Evolutionary conservation across 805 yeast species (phyloP).

Genomic region (Cyberlindnera subsufficiens): DNA sequence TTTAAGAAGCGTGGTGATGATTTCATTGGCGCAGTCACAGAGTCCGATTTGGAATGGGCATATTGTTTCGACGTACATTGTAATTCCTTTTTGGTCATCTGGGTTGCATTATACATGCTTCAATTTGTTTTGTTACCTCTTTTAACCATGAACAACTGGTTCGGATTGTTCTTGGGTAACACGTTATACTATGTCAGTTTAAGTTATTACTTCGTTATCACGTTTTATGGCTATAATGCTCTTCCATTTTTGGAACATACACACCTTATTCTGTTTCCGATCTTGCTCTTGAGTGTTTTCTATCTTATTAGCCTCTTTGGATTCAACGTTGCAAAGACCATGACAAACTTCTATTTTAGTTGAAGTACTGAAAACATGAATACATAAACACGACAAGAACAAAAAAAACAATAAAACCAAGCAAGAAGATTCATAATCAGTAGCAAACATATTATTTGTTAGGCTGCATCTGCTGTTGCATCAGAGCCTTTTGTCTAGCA

Average conservation of each 20-base stretch:
- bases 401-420: not conserved
- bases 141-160: conserved; percentile 55
- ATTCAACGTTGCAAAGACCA: conserved; percentile 64
- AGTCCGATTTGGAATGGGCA: conserved; percentile 73
- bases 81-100: conserved; percentile 76
- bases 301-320: conserved; percentile 63
- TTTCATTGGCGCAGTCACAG: conserved; percentile 25
- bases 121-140: conserved; percentile 76
- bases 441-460: not conserved
- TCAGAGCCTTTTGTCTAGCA: conserved; percentile 9
- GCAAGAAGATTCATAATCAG: not conserved
- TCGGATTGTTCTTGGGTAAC: conserved; percentile 73
- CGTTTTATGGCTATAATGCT: conserved; percentile 85
- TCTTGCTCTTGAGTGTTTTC: conserved; percentile 49
- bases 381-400: not conserved
- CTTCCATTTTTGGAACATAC: conserved; percentile 63
- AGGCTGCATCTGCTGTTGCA: conserved; percentile 22
- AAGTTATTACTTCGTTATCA: conserved; percentile 69
- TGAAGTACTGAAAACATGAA: conserved; percentile 2
- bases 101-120: conserved; percentile 68
- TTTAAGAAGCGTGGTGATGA: conserved; percentile 36
- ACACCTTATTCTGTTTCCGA: conserved; percentile 56
- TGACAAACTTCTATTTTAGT: conserved; percentile 34
- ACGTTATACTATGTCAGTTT: conserved; percentile 68
- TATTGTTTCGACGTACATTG: conserved; percentile 93